Conservation (phyloP, 1,284 basidiomycete genomes). For the Melampsora americana region DNA sequence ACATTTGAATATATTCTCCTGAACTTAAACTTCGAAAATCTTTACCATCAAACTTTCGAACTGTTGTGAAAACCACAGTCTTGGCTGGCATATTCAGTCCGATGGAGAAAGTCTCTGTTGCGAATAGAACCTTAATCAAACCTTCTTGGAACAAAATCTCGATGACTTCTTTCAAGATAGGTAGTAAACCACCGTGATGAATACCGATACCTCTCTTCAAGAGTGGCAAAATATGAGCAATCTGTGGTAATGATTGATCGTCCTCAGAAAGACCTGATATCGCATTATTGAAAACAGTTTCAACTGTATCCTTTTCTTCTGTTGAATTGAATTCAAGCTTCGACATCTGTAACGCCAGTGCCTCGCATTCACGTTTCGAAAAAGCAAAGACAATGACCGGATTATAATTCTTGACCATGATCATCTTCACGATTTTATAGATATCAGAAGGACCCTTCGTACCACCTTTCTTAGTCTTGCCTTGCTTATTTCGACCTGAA, state of each 20-base stretch:
- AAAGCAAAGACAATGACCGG: constrained; percentile 99
- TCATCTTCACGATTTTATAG: constrained; percentile 97
- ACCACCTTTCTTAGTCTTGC: constrained; percentile 85
- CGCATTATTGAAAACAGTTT: constrained; percentile 89
- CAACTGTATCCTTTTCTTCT: constrained; percentile 85
- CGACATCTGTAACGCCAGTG: constrained; percentile 80
- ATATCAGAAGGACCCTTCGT: constrained; percentile 92
- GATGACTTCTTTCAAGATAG: constrained; percentile 97
- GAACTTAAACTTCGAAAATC: constrained; percentile 81
- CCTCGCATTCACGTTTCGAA: constrained; percentile 96
- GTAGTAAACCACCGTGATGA: constrained; percentile 94
- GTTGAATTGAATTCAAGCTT: constrained; percentile 95
- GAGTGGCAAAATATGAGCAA: constrained; percentile 85
- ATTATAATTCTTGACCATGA: constrained; percentile 96
- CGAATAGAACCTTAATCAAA: constrained; percentile 97
- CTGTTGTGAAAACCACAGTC: constrained; percentile 95
- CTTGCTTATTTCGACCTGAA: constrained; percentile 71
- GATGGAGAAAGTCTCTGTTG: constrained; percentile 99
- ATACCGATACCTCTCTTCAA: constrained; percentile 95
- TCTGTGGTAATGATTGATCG: constrained; percentile 88
- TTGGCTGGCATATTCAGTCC: constrained; percentile 99
- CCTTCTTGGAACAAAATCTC: constrained; percentile 99
- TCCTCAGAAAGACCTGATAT: constrained; percentile 82
- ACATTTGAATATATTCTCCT: constrained; percentile 74
- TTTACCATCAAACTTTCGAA: constrained; percentile 92